Conservation (phyloP, 129 eudicot genomes). For the Centaurea solstitialis region DNA sequence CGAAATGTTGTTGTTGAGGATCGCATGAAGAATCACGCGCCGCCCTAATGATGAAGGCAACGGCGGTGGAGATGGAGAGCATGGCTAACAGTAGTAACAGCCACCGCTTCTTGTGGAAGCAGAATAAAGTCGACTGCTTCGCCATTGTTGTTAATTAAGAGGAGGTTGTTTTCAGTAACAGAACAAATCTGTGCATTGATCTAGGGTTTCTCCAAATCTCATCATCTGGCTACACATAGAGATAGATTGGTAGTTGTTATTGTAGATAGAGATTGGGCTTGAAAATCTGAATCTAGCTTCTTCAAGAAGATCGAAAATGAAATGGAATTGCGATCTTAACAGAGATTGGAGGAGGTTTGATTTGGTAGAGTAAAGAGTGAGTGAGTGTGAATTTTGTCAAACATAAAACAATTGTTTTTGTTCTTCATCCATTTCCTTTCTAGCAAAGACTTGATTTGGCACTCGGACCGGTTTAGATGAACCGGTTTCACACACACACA, state of each 20-base stretch:
- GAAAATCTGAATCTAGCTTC: not conserved
- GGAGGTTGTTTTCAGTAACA: not conserved
- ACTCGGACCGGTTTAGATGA: too few relatives aligned
- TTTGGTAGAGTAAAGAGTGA: too few relatives aligned
- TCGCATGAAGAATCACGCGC: conserved; percentile 56
- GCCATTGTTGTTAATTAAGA: conserved; percentile 38
- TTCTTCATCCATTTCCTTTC: too few relatives aligned
- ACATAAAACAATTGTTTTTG: too few relatives aligned
- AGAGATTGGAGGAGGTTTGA: too few relatives aligned
- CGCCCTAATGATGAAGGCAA: conserved; percentile 68
- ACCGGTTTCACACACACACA: too few relatives aligned
- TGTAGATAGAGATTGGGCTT: not conserved
- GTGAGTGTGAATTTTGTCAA: too few relatives aligned
- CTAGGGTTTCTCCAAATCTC: conserved; percentile 21
- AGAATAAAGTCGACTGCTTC: conserved; percentile 38
- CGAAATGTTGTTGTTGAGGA: conserved; percentile 36
- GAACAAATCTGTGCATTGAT: conserved; percentile 23
- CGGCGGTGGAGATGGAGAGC: conserved; percentile 59
- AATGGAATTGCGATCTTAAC: too few relatives aligned
- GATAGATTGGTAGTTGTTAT: not conserved
- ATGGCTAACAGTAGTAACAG: conserved; percentile 45
- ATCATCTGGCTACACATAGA: not conserved
- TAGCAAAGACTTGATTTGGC: too few relatives aligned
- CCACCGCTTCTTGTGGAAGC: conserved; percentile 62
- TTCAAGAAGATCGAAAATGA: conserved; percentile 6